A percentile compares a stretch with the other conserved stretches of the same genome.
Evolutionary conservation across 352 stramenopile genomes (phyloP).

Genomic region (Globisporangium megalacanthum): DNA sequence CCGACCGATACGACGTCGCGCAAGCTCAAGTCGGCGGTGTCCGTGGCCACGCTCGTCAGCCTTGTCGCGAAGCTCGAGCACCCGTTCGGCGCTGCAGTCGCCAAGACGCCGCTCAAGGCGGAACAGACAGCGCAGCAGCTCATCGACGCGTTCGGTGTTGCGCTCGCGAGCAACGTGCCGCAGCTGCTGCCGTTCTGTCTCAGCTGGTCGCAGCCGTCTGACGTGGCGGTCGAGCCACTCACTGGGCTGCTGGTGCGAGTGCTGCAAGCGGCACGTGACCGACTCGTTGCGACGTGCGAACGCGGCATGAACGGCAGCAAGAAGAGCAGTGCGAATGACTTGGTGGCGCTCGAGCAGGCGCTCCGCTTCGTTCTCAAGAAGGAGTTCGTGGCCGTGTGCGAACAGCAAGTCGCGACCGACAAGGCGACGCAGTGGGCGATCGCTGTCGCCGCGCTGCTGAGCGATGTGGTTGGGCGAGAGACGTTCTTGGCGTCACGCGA

Average conservation of each 20-base stretch:
- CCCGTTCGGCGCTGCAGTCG: slow-evolving; percentile 31
- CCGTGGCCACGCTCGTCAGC: slow-evolving; percentile 30
- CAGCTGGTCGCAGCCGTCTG: slow-evolving; percentile 48
- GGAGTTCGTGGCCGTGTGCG: slow-evolving; percentile 52
- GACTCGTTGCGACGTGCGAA: neutral
- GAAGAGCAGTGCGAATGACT: slow-evolving; percentile 37
- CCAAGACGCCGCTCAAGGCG: slow-evolving; percentile 5
- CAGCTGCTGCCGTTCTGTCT: slow-evolving; percentile 52
- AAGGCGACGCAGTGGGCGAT: slow-evolving; percentile 18
- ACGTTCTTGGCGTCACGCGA: slow-evolving; percentile 35
- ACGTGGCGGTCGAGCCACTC: slow-evolving; percentile 36
- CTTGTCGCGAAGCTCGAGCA: slow-evolving; percentile 54
- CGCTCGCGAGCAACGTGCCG: slow-evolving; percentile 31
- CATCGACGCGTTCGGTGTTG: slow-evolving; percentile 32
- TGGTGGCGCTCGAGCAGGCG: slow-evolving; percentile 32
- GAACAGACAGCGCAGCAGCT: slow-evolving; percentile 22
- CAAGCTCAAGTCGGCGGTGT: slow-evolving; percentile 10
- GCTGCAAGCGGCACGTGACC: slow-evolving; percentile 35
- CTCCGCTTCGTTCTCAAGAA: slow-evolving; percentile 60
- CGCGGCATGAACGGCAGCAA: slow-evolving; percentile 2
- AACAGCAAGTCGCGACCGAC: slow-evolving; percentile 13
- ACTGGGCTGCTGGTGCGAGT: slow-evolving; percentile 60
- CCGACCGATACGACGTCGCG: slow-evolving; percentile 2
- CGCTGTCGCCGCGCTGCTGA: slow-evolving; percentile 45
- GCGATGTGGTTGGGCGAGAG: slow-evolving; percentile 29